Base-by-base conservation (phyloP, 1,284 basidiomycete genomes). In the Tilletia walkeri region DNA sequence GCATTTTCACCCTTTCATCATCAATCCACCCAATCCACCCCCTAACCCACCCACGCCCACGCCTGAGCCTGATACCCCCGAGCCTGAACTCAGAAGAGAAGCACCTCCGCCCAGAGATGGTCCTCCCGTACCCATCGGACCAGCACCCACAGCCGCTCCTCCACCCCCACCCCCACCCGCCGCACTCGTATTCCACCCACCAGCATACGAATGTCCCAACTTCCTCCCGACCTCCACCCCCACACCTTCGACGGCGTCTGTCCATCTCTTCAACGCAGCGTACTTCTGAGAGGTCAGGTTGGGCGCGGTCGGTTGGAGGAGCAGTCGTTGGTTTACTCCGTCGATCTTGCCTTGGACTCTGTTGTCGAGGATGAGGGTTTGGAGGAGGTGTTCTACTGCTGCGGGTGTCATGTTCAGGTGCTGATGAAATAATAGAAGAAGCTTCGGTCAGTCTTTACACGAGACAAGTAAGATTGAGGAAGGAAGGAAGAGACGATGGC, bases 261-360 rank as follows among this genome's bases (percentile, higher is more conserved):
- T 39, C 59, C 39, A 39, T 5, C 41, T 45, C 12, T 5, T 16
- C 39, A 66, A 34, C 18, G 24, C 50, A 4, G 36, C 24, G 39
- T 61, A 54, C 16, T 18, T 24, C 9, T 53, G 18, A 47, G n/a
- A 63, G 10, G 66, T 12, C 39, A 73, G 34, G 66, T 67, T 41
- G 56, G 36, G 6, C 70, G 30, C 54, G 59, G 54, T 50, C n/a
- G 50, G 87, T 79, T 96, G 92, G 34, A 99, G 87, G 79, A 98
- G 92, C 16, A 99, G 87, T 68, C 92, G 88, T 86, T 94, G 94
- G 24, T 91, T 89, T 47, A 96, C 93, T 85, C 98, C 94, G 84
- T 99, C 95, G 80, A 99, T 96, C 77, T 90, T 89, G 18, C 95
- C 96, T 76, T 94, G 90, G 47, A 99, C 93, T 83, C 92, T 95